phyloP scores from a whole-genome alignment of 495 filamentous ascomycete species.

The Podospora bellae-mahoneyi region DNA sequence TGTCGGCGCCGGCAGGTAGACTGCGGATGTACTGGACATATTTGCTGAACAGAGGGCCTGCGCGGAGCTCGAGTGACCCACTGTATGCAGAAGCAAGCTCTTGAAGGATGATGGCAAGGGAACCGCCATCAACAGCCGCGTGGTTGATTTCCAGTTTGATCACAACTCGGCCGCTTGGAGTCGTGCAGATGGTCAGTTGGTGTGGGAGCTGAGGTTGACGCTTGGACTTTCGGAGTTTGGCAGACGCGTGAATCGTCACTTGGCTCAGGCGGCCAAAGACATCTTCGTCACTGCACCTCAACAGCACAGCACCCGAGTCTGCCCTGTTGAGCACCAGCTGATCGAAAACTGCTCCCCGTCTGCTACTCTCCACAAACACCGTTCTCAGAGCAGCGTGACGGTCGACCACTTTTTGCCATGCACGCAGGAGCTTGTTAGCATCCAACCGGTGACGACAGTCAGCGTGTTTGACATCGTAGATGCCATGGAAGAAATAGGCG shows the following conservation, averaged over 20 bases:
- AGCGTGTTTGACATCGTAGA: slow-evolving; percentile 21
- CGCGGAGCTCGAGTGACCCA: slow-evolving; percentile 23
- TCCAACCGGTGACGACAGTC: slow-evolving; percentile 31
- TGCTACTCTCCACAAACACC: slow-evolving; percentile 53
- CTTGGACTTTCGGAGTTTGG: neutral
- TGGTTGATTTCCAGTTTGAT: slow-evolving; percentile 29
- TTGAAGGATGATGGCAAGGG: slow-evolving; percentile 35
- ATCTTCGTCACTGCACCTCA: slow-evolving; percentile 14
- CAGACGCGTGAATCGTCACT: slow-evolving; percentile 7
- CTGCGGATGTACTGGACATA: slow-evolving; percentile 50
- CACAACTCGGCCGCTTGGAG: slow-evolving; percentile 16
- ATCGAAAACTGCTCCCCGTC: slow-evolving; percentile 42
- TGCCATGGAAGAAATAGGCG: slow-evolving; percentile 25
- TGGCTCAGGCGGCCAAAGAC: slow-evolving; percentile 15
- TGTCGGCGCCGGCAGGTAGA: slow-evolving; percentile 38
- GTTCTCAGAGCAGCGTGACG: slow-evolving; percentile 55
- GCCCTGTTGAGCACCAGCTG: slow-evolving; percentile 24
- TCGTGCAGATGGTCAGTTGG: slow-evolving; percentile 25
- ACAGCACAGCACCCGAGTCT: slow-evolving; percentile 14
- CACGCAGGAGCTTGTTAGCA: slow-evolving; percentile 38
- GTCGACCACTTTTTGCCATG: slow-evolving; percentile 54
- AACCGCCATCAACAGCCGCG: slow-evolving; percentile 31
- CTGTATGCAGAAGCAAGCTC: slow-evolving; percentile 45
- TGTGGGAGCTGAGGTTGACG: slow-evolving; percentile 25
- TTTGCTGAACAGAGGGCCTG: slow-evolving; percentile 51